phyloP scores from a whole-genome alignment of 2,329 filamentous ascomycete species.

The Pseudocercospora pini-densiflorae region DNA sequence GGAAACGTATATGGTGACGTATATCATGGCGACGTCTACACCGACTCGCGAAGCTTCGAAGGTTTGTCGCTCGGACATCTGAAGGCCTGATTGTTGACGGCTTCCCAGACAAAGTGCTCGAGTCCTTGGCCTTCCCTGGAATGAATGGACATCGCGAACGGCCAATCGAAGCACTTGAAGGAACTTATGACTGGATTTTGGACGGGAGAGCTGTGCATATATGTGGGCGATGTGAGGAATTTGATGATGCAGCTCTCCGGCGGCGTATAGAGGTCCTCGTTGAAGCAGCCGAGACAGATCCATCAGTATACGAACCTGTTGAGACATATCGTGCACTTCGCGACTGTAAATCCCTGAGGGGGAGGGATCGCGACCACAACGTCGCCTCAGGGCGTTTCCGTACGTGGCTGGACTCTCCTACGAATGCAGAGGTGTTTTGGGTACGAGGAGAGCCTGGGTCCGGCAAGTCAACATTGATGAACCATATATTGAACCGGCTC shows the following conservation, averaged over 20 bases:
- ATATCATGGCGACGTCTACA: neutral
- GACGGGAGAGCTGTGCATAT: neutral
- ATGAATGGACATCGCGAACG: slow-evolving; percentile 1
- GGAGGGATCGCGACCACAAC: neutral
- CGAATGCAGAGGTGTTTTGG: slow-evolving; percentile 6
- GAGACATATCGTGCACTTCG: neutral
- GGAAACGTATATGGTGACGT: neutral
- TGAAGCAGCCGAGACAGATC: too few relatives aligned
- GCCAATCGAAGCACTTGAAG: neutral
- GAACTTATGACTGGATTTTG: slow-evolving; percentile 10
- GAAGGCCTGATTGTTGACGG: neutral
- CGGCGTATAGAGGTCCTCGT: too few relatives aligned
- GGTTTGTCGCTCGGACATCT: neutral
- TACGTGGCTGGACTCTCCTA: neutral
- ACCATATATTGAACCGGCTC: neutral
- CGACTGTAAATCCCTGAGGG: neutral
- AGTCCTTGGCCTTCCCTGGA: slow-evolving; percentile 6
- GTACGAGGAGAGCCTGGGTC: slow-evolving; percentile 14
- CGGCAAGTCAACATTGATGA: slow-evolving; percentile 18
- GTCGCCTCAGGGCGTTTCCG: neutral
- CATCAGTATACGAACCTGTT: too few relatives aligned
- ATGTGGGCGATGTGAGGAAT: too few relatives aligned
- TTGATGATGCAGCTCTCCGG: neutral
- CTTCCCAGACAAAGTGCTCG: neutral
- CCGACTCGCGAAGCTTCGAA: neutral